These are phyloP conservation scores for Dentipellis fragilis DNA, from an alignment of 768 basidiomycete genomes.

Conservation along the genomic window DNA sequence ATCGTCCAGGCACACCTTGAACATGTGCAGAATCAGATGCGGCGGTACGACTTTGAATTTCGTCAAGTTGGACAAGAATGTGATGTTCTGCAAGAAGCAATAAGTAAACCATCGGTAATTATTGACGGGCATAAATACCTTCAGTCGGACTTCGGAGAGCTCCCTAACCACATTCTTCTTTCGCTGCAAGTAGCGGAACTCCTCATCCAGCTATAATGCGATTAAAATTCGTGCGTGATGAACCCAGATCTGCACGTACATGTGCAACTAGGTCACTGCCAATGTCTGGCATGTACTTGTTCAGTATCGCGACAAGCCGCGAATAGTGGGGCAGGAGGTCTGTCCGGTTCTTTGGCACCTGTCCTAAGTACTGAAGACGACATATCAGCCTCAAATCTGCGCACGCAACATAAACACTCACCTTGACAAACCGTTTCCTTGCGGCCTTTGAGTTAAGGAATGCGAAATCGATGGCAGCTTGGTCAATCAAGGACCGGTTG, in stretches of 20 bases:
- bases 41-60: conserved; percentile 89
- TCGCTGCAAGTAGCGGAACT: conserved; percentile 88
- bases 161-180: conserved; percentile 93
- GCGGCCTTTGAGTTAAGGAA: conserved; percentile 96
- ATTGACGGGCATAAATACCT: conserved; percentile 34
- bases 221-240: neutral
- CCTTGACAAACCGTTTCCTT: conserved; percentile 83
- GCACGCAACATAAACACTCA: conserved; percentile 19
- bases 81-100: conserved; percentile 54
- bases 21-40: conserved; percentile 88
- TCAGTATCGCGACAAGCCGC: conserved; percentile 78
- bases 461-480: conserved; percentile 91
- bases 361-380: conserved; percentile 54
- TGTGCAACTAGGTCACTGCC: conserved; percentile 71
- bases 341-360: conserved; percentile 78
- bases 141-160: conserved; percentile 73
- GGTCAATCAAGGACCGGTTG: conserved; percentile 81
- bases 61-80: conserved; percentile 85
- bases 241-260: conserved; percentile 36
- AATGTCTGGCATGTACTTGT: conserved; percentile 89
- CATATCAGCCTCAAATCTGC: neutral
- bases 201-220: conserved; percentile 74
- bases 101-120: neutral
- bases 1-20: conserved; percentile 96
- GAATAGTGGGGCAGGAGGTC: conserved; percentile 93